Conservation (phyloP, 805 yeast species). For the Wickerhamiella hasegawae region DNA sequence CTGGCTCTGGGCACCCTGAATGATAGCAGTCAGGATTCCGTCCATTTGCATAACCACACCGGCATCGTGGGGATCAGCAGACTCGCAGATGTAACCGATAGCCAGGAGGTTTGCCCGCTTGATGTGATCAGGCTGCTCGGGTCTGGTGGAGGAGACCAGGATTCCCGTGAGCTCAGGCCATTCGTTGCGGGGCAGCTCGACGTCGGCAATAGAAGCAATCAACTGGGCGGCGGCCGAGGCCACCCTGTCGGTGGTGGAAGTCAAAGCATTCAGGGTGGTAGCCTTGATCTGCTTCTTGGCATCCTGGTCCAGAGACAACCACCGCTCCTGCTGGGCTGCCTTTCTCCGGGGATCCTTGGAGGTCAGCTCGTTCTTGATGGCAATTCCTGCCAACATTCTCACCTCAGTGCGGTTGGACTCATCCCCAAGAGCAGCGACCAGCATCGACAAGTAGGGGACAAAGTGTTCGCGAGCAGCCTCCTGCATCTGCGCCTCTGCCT, state of each 20-base stretch:
- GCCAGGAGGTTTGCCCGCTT: conserved; percentile 79
- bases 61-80: conserved; percentile 69
- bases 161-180: conserved; percentile 80
- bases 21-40: conserved; percentile 87
- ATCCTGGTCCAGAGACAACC: conserved; percentile 46
- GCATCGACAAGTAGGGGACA: conserved; percentile 48
- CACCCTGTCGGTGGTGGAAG: conserved; percentile 50
- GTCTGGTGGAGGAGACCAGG: conserved; percentile 73
- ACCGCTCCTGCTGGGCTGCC: conserved; percentile 47
- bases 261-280: conserved; percentile 40
- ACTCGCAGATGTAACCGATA: conserved; percentile 92
- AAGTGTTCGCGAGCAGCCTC: conserved; percentile 61
- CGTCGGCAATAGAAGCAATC: conserved; percentile 93
- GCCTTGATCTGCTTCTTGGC: conserved; percentile 51
- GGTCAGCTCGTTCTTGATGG: conserved; percentile 72
- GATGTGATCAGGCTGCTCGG: conserved; percentile 59
- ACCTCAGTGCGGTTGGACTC: conserved; percentile 50
- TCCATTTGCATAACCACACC: conserved; percentile 71
- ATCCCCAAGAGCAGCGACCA: conserved; percentile 57
- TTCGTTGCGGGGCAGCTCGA: conserved; percentile 72
- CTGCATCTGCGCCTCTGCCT: conserved; percentile 65
- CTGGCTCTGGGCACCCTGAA: conserved; percentile 81
- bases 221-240: conserved; percentile 84
- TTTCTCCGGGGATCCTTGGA: conserved; percentile 58
- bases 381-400: conserved; percentile 80